These are phyloP conservation scores for Ceratocystis colombiana DNA, from an alignment of 2,329 filamentous ascomycete genomes.

Conservation along the genomic window DNA sequence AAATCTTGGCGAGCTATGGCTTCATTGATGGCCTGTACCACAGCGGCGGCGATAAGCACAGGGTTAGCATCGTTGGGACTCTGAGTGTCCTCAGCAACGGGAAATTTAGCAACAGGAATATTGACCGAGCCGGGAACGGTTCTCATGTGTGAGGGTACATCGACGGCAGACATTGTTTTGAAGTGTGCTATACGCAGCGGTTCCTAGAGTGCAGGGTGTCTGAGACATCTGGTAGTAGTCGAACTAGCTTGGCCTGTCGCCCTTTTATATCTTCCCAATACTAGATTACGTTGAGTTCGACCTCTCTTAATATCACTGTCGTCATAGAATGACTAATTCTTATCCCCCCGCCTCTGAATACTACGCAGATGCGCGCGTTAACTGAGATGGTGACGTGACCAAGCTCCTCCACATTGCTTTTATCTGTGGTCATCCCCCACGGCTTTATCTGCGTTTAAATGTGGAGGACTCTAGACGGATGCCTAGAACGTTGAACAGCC, in stretches of 20 bases:
- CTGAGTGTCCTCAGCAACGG: background rate
- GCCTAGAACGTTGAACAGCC: no score
- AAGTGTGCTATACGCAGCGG: no score
- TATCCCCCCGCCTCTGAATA: no score
- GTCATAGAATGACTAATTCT: no score
- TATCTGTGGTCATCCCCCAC: no score
- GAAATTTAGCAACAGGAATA: conserved; percentile 38
- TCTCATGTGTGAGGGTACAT: conserved; percentile 30
- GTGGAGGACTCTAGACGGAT: no score
- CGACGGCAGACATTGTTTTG: conserved; percentile 14
- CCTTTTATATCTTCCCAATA: background rate
- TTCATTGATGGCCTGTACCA: conserved; percentile 37
- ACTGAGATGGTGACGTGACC: no score
- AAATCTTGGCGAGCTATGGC: conserved; percentile 34
- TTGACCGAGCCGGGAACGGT: conserved; percentile 45
- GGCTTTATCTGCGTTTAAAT: no score
- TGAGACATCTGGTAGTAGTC: background rate
- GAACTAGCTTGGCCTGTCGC: background rate
- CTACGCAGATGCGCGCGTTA: no score
- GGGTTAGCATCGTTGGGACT: conserved; percentile 27
- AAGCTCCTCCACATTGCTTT: no score
- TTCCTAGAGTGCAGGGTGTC: background rate
- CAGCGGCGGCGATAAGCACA: conserved; percentile 34
- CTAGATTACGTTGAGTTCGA: background rate
- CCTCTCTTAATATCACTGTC: no score